Conservation (phyloP, 164 flowering plant species). For the Vitis cinerea region DNA sequence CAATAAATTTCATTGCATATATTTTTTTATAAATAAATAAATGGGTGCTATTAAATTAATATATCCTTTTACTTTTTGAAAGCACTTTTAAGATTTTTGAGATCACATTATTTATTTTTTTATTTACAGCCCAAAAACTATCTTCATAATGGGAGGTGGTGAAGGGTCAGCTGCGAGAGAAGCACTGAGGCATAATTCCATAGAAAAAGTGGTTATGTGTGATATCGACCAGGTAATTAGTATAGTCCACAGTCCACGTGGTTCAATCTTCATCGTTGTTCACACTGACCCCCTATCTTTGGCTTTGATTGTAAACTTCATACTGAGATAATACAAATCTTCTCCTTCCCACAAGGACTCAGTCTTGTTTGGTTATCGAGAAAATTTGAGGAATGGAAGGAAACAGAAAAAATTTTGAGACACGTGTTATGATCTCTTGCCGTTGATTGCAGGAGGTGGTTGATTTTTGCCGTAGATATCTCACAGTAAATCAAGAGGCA, state of each 20-base stretch:
- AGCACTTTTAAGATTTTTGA: background rate
- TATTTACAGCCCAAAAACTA: constrained; percentile 58
- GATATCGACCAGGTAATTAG: constrained; percentile 74
- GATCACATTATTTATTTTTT: background rate
- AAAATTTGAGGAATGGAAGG: no score
- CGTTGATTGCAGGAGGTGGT: constrained; percentile 70
- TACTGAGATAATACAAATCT: background rate
- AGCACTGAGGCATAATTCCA: constrained; percentile 56
- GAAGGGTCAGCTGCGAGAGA: constrained; percentile 95
- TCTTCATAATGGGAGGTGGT: constrained; percentile 95
- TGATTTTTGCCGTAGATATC: constrained; percentile 64
- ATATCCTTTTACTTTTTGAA: no score
- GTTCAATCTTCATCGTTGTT: background rate
- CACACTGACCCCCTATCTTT: no score
- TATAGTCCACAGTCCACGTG: background rate
- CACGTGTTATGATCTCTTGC: background rate
- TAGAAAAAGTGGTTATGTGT: constrained; percentile 84
- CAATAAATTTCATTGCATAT: background rate
- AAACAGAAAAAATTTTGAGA: no score
- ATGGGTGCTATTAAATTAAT: no score
- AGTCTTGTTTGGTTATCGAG: no score
- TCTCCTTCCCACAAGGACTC: background rate
- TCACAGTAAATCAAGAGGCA: constrained; percentile 62
- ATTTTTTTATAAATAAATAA: background rate
- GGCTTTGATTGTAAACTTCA: no score